phyloP scores from a whole-genome alignment of 306 rosid species.

The Aeschynomene evenia region DNA sequence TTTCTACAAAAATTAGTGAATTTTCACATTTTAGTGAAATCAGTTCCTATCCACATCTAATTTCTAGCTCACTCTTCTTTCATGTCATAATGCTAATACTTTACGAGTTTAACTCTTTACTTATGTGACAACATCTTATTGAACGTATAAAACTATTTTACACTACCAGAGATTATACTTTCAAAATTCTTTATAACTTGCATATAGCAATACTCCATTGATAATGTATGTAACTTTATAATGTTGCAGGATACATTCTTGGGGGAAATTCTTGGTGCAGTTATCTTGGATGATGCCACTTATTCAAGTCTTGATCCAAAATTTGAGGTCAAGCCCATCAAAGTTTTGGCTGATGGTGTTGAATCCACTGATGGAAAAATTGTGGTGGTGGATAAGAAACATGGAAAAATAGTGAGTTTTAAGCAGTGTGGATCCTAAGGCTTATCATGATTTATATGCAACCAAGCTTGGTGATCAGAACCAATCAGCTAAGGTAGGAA shows the following conservation, averaged over 20 bases:
- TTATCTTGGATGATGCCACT: constrained; percentile 40
- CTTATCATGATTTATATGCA: constrained; percentile 48
- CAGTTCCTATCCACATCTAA: constrained; percentile 11
- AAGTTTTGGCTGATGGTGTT: constrained; percentile 52
- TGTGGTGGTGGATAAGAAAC: constrained; percentile 43
- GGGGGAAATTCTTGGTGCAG: constrained; percentile 80
- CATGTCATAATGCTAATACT: background rate
- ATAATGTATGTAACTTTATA: background rate
- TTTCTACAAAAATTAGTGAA: too few relatives aligned
- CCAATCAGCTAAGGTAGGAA: constrained; percentile 67
- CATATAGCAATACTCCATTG: background rate
- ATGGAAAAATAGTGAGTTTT: constrained; percentile 62
- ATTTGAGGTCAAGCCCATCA: constrained; percentile 45
- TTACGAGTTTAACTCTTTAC: too few relatives aligned
- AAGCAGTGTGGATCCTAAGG: constrained; percentile 38
- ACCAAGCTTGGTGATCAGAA: constrained; percentile 42
- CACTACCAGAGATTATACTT: too few relatives aligned
- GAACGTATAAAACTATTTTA: too few relatives aligned
- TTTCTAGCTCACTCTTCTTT: background rate
- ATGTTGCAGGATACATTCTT: constrained; percentile 63
- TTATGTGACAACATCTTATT: too few relatives aligned
- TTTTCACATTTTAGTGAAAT: too few relatives aligned
- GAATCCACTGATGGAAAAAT: constrained; percentile 72
- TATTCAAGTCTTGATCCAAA: constrained; percentile 37
- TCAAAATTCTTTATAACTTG: background rate